phyloP scores from a whole-genome alignment of 768 basidiomycete species.

The Russula olivacea region DNA sequence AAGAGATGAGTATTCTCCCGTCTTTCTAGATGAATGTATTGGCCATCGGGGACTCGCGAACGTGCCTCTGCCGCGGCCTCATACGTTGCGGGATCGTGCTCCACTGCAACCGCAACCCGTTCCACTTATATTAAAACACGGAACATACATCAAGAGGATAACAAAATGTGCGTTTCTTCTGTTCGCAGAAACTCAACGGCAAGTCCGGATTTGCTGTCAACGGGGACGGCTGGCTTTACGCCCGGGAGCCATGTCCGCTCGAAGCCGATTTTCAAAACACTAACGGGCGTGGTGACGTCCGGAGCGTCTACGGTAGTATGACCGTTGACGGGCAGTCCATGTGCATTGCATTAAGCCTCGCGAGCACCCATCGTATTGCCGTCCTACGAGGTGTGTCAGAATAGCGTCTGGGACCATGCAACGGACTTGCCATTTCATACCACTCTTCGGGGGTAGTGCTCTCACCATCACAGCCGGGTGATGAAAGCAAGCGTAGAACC shows the following conservation, averaged over 20 bases:
- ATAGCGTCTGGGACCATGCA: background rate
- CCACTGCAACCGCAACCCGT: background rate
- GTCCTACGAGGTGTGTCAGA: slow-evolving; percentile 11
- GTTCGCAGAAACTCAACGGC: slow-evolving; percentile 16
- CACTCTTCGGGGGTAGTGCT: slow-evolving; percentile 26
- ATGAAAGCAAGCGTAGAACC: slow-evolving; percentile 37
- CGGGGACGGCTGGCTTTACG: slow-evolving; percentile 4
- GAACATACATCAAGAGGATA: background rate
- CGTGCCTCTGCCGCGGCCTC: background rate
- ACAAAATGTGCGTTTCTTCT: background rate
- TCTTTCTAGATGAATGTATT: background rate
- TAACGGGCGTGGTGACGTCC: background rate
- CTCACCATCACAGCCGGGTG: slow-evolving; percentile 31
- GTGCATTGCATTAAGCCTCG: background rate
- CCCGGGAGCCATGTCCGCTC: slow-evolving; percentile 14
- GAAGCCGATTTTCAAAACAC: slow-evolving; percentile 11
- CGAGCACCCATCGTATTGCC: slow-evolving; percentile 12
- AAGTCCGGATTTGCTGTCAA: slow-evolving; percentile 19
- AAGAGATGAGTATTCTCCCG: too few relatives aligned
- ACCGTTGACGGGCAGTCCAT: slow-evolving; percentile 3
- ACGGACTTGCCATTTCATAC: slow-evolving; percentile 30
- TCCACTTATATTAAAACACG: slow-evolving; percentile 8
- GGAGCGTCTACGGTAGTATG: background rate
- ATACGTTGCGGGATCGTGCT: background rate
- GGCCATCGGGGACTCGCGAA: background rate